A percentile compares a stretch with the other conserved stretches of the same genome.
Evolutionary conservation across 306 rosid species (phyloP).

Genomic region (Castanea crenata): DNA sequence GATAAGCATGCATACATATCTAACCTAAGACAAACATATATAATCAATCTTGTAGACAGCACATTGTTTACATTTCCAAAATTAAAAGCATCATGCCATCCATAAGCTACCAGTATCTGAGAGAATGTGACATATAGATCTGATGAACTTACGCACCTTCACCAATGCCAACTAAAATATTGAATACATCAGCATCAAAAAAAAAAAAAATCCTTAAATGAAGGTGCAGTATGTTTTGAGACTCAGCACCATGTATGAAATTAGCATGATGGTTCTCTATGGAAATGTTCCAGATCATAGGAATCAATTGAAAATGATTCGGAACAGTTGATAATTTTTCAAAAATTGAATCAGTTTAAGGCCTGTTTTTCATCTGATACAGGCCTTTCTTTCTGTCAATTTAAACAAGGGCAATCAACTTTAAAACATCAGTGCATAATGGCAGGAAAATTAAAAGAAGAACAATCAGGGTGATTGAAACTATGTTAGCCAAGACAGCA

Average conservation of each 20-base stretch:
- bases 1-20: conserved; percentile 3
- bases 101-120: not conserved
- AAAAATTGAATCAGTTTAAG: not conserved
- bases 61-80: conserved; percentile 2
- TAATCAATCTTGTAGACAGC: not conserved
- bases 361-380: not conserved
- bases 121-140: conserved; percentile 1
- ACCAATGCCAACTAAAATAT: not conserved
- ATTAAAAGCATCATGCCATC: conserved; percentile 4
- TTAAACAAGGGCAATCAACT: not conserved
- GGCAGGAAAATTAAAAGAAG: too few relatives aligned
- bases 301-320: not conserved
- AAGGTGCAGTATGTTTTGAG: not conserved
- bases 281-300: not conserved
- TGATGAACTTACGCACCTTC: not conserved
- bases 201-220: not conserved
- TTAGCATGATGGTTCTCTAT: not conserved
- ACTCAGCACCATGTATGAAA: not conserved
- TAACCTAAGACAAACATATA: conserved; percentile 4
- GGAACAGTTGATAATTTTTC: not conserved
- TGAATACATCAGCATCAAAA: not conserved
- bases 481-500: not conserved
- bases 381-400: not conserved
- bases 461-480: not conserved
- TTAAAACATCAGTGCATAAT: not conserved